Conservation (phyloP, 768 basidiomycete species). For the Cubamyces sp. region DNA sequence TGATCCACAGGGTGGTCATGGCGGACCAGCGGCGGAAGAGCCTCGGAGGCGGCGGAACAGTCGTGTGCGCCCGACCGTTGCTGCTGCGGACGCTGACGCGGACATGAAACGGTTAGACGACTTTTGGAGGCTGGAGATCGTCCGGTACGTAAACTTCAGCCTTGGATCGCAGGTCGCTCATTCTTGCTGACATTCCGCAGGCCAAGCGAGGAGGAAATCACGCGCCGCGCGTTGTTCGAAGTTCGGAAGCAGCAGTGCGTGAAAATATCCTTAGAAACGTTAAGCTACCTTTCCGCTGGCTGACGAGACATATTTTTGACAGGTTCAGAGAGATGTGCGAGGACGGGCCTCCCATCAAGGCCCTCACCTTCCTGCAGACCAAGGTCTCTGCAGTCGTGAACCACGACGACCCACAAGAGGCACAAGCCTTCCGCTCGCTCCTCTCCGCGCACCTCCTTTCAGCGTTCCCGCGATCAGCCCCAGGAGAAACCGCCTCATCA, state of each 20-base stretch:
- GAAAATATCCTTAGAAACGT: neutral
- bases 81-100: slow-evolving; percentile 8
- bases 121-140: slow-evolving; percentile 64
- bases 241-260: slow-evolving; percentile 77
- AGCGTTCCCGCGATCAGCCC: slow-evolving; percentile 14
- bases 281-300: neutral
- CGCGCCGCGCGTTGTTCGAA: slow-evolving; percentile 63
- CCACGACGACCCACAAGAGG: slow-evolving; percentile 64
- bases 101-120: slow-evolving; percentile 62
- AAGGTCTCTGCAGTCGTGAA: slow-evolving; percentile 75
- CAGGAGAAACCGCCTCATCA: neutral
- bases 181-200: slow-evolving; percentile 40
- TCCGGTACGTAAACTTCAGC: slow-evolving; percentile 49
- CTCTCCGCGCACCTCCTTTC: slow-evolving; percentile 61
- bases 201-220: slow-evolving; percentile 62
- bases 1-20: no score
- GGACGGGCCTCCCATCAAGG: slow-evolving; percentile 59
- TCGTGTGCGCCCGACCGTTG: slow-evolving; percentile 25
- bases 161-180: neutral
- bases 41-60: slow-evolving; percentile 6
- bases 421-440: slow-evolving; percentile 63
- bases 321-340: slow-evolving; percentile 88
- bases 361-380: slow-evolving; percentile 71
- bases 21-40: slow-evolving; percentile 19
- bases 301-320: neutral